Evolutionary conservation across 306 rosid genomes (phyloP), one percentile per base, ranked within the genome.

Genomic region (Corylus americana): DNA sequence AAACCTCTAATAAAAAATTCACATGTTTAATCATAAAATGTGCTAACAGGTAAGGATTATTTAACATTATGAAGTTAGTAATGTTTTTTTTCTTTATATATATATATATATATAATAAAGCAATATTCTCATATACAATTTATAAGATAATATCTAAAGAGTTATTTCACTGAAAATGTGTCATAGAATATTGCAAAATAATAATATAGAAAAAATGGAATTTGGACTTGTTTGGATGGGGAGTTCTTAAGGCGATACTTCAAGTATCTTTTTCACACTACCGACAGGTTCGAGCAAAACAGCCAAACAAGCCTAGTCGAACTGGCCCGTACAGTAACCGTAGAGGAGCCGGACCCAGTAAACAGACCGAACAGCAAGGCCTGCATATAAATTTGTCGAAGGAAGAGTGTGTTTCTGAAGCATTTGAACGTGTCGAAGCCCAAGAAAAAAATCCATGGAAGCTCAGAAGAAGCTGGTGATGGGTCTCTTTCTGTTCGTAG

Each of bases 361-460:
- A 29, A 29, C 5, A 6, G 48, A 0, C 44, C 22, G 10, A 35
- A 5, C 47, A 7, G 29, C 18, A 10, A 18, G 29, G 16, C 13
- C 50, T 39, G 68, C 29, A 3, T 17, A 39, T 42, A 39, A 7
- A 67, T 9, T 3, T 42, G 11, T 42, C 51, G 72, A 18, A 42
- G 22, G 17, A 0, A 1, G 29, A 6, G 45, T 2, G 72, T 4
- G 31, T n/a, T 1, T 8, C 5, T 22, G 42, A 37, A 47, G 11
- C 13, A 54, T 27, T 54, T 16, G 71, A 70, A 9, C 25, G 37
- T 22, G 8, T 35, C 3, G n/a, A 29, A 3, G 11, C 35, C 77
- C 62, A 9, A 58, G 73, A 48, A 42, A 75, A 42, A 42, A 55
- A 48, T 17, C 79, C 70, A 90, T 91, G 97, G 93, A 83, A 86